Conservation (phyloP, 768 basidiomycete genomes). For the Mycena olivaceomarginata region DNA sequence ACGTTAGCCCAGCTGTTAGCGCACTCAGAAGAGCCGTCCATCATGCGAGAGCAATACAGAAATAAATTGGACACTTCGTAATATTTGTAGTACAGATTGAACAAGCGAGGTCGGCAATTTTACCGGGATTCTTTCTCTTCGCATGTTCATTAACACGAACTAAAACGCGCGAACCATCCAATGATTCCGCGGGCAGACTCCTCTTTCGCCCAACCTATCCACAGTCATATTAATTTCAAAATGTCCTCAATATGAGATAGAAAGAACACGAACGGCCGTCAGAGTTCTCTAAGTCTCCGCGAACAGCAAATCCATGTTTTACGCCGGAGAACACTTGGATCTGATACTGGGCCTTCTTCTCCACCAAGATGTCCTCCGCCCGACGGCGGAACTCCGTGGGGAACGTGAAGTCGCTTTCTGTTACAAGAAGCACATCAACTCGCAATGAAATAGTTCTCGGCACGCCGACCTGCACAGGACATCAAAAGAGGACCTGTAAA, state of each 20-base stretch:
- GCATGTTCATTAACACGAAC: conserved; percentile 1
- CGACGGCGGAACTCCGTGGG: conserved; percentile 68
- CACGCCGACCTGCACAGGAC: conserved; percentile 69
- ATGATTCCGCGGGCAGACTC: conserved; percentile 71
- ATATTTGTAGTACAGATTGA: too few species aligned
- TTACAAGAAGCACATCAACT: not conserved
- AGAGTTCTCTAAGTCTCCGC: conserved; percentile 65
- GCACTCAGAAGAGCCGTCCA: too few species aligned
- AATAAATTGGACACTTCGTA: too few species aligned
- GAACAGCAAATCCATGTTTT: conserved; percentile 69
- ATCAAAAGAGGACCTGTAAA: conserved; percentile 70
- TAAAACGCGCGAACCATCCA: conserved; percentile 72
- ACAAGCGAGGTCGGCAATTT: too few species aligned
- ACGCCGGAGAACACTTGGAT: conserved; percentile 75
- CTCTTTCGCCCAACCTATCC: conserved; percentile 76
- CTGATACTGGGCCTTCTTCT: conserved; percentile 71
- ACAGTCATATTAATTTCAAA: not conserved
- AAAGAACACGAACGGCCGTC: conserved; percentile 42
- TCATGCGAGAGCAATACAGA: too few species aligned
- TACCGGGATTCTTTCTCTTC: too few species aligned
- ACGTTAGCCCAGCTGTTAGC: too few species aligned
- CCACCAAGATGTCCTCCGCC: conserved; percentile 74
- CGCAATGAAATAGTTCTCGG: not conserved
- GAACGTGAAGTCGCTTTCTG: conserved; percentile 75
- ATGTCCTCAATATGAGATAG: too few species aligned